A percentile compares a stretch with the other conserved stretches of the same genome.
Conservation (phyloP, 192 early-diverging fungal species). For the Linnemannia hyalina region DNA sequence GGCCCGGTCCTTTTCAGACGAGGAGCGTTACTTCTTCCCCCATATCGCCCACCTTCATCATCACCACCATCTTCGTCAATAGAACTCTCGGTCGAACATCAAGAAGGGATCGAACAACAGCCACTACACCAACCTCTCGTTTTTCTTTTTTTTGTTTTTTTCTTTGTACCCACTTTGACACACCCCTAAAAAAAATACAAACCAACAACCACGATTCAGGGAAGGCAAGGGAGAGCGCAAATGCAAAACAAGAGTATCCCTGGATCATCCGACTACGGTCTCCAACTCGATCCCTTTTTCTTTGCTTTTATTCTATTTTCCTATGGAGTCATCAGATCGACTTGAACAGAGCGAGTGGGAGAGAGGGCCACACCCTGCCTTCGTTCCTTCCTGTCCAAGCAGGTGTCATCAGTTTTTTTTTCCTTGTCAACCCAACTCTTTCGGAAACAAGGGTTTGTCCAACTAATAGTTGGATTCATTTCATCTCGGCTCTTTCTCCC, state of each 20-base stretch:
- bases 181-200: not conserved
- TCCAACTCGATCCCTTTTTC: not conserved
- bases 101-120: not conserved
- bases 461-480: not conserved
- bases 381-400: not conserved
- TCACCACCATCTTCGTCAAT: not conserved
- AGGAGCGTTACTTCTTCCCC: not conserved
- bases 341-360: not conserved
- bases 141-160: not conserved
- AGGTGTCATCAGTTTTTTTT: not conserved
- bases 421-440: not conserved
- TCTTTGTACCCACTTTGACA: not conserved
- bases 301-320: too few species aligned
- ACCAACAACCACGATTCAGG: too few species aligned
- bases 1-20: not conserved
- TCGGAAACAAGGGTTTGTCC: conserved; percentile 3
- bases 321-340: not conserved
- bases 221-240: too few species aligned
- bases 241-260: not conserved
- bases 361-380: not conserved
- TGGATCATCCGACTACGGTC: conserved; percentile 7
- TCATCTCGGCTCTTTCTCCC: too few species aligned
- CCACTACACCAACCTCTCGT: too few species aligned
- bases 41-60: not conserved
- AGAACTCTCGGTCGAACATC: not conserved